A percentile compares a stretch with the other conserved stretches of the same genome.
Evolutionary conservation across 23 red algal genomes (phyloP).

Genomic region (Pyropia haitanensis): DNA sequence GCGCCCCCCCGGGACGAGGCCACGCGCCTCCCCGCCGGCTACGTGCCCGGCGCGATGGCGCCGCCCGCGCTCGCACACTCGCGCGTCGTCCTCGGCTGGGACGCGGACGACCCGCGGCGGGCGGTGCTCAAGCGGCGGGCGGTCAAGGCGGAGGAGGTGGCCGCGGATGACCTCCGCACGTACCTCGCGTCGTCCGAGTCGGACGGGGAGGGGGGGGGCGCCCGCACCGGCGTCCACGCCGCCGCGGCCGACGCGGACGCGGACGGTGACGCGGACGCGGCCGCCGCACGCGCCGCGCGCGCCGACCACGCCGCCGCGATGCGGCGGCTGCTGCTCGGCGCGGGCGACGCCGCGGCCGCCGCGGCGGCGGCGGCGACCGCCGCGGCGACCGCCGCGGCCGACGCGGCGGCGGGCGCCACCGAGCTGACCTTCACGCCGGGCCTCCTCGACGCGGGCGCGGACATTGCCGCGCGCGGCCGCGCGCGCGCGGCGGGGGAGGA

Average conservation of each 20-base stretch:
- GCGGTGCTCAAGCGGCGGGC: conserved; percentile 52
- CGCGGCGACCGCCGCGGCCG: conserved; percentile 17
- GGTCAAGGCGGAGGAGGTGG: conserved; percentile 61
- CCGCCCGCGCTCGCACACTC: conserved; percentile 59
- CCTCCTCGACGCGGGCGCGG: conserved; percentile 60
- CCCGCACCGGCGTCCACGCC: background rate
- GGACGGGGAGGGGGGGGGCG: conserved; percentile 18
- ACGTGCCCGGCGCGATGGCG: conserved; percentile 37
- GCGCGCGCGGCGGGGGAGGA: conserved; percentile 18
- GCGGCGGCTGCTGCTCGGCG: background rate
- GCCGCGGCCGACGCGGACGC: conserved; percentile 2
- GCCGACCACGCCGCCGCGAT: conserved; percentile 9
- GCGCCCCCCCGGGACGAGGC: conserved; percentile 49
- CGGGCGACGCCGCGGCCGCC: conserved; percentile 8
- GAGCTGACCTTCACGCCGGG: conserved; percentile 73
- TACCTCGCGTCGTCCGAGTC: conserved; percentile 66
- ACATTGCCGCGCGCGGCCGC: conserved; percentile 53
- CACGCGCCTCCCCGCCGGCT: conserved; percentile 33
- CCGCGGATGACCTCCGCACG: conserved; percentile 82
- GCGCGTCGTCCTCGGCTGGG: conserved; percentile 77
- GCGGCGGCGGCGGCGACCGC: conserved; percentile 12
- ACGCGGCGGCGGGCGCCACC: conserved; percentile 42
- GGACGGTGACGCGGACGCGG: conserved; percentile 8
- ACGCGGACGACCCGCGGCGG: conserved; percentile 69
- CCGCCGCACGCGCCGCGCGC: conserved; percentile 7